phyloP scores from a whole-genome alignment of 768 basidiomycete species.

The Macrolepiota dolichaula region DNA sequence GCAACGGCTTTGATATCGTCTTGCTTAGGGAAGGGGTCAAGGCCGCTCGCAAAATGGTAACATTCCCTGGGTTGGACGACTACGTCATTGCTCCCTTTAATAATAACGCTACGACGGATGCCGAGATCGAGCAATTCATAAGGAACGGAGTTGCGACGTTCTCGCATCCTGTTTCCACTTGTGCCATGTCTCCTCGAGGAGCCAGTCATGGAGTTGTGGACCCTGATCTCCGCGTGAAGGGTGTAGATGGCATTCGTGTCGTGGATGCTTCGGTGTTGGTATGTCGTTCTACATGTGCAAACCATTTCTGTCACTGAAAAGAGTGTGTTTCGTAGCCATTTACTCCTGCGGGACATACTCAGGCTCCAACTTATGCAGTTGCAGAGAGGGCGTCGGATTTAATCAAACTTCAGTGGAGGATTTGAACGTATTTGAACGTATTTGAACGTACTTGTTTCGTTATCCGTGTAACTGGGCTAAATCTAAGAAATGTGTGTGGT shows the following conservation, averaged over 20 bases:
- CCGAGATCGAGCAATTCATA: slow-evolving; percentile 18
- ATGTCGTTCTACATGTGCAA: slow-evolving; percentile 8
- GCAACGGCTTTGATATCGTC: slow-evolving; percentile 23
- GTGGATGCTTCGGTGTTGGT: slow-evolving; percentile 32
- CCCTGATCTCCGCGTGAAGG: slow-evolving; percentile 30
- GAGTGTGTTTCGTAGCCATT: slow-evolving; percentile 16
- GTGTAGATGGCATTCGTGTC: slow-evolving; percentile 26
- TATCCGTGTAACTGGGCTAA: too few species aligned
- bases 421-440: neutral
- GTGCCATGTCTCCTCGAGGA: slow-evolving; percentile 22
- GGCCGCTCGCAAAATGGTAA: slow-evolving; percentile 16
- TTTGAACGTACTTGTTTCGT: too few species aligned
- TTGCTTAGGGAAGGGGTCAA: slow-evolving; percentile 22
- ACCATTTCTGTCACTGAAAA: neutral
- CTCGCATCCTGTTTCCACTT: slow-evolving; percentile 27
- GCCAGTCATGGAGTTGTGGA: slow-evolving; percentile 28
- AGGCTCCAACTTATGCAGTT: slow-evolving; percentile 26
- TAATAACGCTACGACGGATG: slow-evolving; percentile 20
- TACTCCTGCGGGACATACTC: slow-evolving; percentile 24
- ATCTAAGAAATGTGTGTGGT: too few species aligned
- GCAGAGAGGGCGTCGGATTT: slow-evolving; percentile 30
- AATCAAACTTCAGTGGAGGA: slow-evolving; percentile 19
- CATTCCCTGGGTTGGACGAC: slow-evolving; percentile 21
- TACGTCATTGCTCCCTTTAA: slow-evolving; percentile 20
- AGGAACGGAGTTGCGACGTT: slow-evolving; percentile 14